These are phyloP conservation scores for Urochloa ruziziensis DNA, from an alignment of 176 grass and related monocot species.

Conservation along the genomic window DNA sequence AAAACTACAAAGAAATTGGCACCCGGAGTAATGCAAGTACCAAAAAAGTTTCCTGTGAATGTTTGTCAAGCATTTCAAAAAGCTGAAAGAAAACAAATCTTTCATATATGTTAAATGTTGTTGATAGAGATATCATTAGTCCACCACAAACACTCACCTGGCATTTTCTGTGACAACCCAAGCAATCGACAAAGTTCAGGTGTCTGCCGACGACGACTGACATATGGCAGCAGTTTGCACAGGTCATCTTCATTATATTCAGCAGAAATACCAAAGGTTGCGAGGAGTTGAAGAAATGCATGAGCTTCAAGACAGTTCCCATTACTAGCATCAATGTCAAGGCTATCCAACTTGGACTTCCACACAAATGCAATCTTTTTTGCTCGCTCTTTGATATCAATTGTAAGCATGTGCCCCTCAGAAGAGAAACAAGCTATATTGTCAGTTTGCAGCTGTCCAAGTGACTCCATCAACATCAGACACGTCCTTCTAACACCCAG, in stretches of 20 bases:
- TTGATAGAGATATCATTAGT: not conserved
- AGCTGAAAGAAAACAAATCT: not conserved
- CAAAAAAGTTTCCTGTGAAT: not conserved
- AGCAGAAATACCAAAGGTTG: constrained; percentile 70
- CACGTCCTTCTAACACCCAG: constrained; percentile 86
- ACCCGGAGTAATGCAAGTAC: not conserved
- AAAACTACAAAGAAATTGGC: not conserved
- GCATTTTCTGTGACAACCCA: constrained; percentile 87
- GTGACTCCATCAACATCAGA: constrained; percentile 96
- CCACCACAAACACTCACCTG: constrained; percentile 52
- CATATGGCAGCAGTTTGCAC: constrained; percentile 86
- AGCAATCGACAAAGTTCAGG: constrained; percentile 81
- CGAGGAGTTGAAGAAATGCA: constrained; percentile 95
- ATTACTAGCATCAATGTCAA: constrained; percentile 83
- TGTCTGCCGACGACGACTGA: constrained; percentile 83
- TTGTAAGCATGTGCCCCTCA: constrained; percentile 43
- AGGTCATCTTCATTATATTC: constrained; percentile 72
- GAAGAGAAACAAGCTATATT: constrained; percentile 8
- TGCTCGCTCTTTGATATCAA: constrained; percentile 54
- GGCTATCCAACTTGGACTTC: constrained; percentile 72
- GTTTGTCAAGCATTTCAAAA: not conserved
- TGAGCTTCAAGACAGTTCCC: constrained; percentile 95
- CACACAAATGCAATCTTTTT: constrained; percentile 70
- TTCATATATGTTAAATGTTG: not conserved
- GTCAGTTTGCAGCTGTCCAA: constrained; percentile 50